These are phyloP conservation scores for Yamadazyma ubonensis DNA, from an alignment of 805 yeast species.

Conservation along the genomic window DNA sequence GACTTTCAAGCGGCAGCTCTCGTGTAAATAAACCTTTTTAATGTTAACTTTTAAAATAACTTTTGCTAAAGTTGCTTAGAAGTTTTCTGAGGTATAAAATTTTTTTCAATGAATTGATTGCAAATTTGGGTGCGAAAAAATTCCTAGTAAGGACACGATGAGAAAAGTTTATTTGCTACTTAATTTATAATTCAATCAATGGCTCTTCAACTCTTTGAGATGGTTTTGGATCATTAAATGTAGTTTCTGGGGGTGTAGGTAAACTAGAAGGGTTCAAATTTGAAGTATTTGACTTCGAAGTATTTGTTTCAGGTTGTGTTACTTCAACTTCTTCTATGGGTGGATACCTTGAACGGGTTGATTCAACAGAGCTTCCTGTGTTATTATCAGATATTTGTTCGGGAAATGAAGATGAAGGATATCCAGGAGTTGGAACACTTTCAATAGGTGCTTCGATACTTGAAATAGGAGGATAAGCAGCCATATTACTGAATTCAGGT, in stretches of 20 bases:
- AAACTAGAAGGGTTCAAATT: slow-evolving; percentile 1
- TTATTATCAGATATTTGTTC: slow-evolving; percentile 1
- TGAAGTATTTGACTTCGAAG: background rate
- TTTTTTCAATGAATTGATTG: slow-evolving; percentile 1
- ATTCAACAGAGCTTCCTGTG: slow-evolving; percentile 12
- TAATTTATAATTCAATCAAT: slow-evolving; percentile 37
- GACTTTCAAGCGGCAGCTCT: slow-evolving; percentile 49
- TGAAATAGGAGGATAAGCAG: slow-evolving; percentile 13
- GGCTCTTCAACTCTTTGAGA: slow-evolving; percentile 28
- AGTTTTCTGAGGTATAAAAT: slow-evolving; percentile 2
- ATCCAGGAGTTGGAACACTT: too few relatives aligned
- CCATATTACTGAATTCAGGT: slow-evolving; percentile 8
- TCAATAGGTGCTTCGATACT: background rate
- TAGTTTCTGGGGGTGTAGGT: slow-evolving; percentile 2
- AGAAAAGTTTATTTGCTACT: slow-evolving; percentile 1
- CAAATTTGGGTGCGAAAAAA: slow-evolving; percentile 6
- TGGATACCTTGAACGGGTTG: slow-evolving; percentile 16
- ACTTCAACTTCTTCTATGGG: slow-evolving; percentile 16
- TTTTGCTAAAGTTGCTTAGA: slow-evolving; percentile 5
- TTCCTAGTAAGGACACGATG: slow-evolving; percentile 1
- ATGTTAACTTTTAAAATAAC: slow-evolving; percentile 2
- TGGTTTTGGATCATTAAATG: slow-evolving; percentile 2
- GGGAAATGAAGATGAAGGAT: slow-evolving; percentile 5
- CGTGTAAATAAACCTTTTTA: slow-evolving; percentile 20
- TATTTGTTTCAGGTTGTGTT: too few relatives aligned